Percentiles rank a stretch among this genome's conserved stretches.
Conservation (phyloP, 2,329 filamentous ascomycete species). For the Aschersonia sp. region DNA sequence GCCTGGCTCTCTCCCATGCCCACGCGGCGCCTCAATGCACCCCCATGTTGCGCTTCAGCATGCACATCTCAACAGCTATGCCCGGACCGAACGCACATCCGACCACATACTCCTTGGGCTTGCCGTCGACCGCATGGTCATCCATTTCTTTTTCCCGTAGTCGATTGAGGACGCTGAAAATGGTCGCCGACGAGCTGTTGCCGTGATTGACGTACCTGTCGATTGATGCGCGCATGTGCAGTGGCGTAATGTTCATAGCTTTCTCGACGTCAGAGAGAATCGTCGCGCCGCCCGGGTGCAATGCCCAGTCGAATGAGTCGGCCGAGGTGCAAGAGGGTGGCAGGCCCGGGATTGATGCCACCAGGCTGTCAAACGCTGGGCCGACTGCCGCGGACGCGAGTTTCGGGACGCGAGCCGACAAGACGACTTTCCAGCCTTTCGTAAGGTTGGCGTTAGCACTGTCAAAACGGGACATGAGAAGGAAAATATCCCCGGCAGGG, state of each 20-base stretch:
- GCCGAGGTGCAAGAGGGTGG: constrained; percentile 29
- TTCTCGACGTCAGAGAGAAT: constrained; percentile 50
- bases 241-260: constrained; percentile 32
- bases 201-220: constrained; percentile 54
- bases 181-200: constrained; percentile 56
- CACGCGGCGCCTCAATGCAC: neutral
- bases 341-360: constrained; percentile 30
- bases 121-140: neutral
- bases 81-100: neutral
- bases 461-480: too few species aligned
- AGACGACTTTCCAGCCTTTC: constrained; percentile 49
- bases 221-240: constrained; percentile 57
- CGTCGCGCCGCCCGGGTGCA: constrained; percentile 55
- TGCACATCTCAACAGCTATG: neutral
- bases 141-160: constrained; percentile 23
- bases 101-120: neutral
- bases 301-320: constrained; percentile 56
- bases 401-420: constrained; percentile 46
- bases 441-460: neutral
- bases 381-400: constrained; percentile 35
- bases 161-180: constrained; percentile 52
- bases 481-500: too few species aligned
- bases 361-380: constrained; percentile 39
- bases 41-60: neutral
- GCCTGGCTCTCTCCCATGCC: neutral